These are phyloP conservation scores for Phanerochaete carnosa DNA, from an alignment of 768 basidiomycete genomes.

Conservation along the genomic window DNA sequence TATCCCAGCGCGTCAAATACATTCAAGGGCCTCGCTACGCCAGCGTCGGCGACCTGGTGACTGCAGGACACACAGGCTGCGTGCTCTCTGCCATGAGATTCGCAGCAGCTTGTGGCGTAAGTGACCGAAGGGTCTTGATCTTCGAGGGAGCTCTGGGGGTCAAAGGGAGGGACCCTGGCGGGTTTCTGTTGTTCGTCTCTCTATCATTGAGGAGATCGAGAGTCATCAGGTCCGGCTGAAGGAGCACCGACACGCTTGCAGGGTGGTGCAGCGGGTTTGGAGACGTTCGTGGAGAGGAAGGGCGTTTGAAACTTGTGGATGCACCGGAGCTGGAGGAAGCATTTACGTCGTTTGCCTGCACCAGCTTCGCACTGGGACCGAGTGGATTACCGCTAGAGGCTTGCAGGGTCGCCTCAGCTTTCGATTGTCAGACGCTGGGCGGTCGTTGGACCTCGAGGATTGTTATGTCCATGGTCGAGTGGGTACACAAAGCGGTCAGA, in stretches of 20 bases:
- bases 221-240: neutral
- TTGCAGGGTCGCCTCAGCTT: neutral
- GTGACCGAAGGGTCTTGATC: constrained; percentile 2
- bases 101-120: constrained; percentile 7
- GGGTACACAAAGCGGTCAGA: neutral
- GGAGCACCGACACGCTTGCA: neutral
- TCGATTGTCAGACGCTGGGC: neutral
- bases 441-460: neutral
- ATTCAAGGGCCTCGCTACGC: constrained; percentile 59
- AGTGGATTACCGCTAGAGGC: constrained; percentile 12
- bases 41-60: constrained; percentile 10
- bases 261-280: neutral
- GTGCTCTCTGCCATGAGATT: constrained; percentile 1
- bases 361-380: constrained; percentile 12
- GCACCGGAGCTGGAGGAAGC: neutral
- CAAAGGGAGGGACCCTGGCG: constrained; percentile 4
- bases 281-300: neutral
- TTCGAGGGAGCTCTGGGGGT: constrained; percentile 3
- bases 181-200: neutral
- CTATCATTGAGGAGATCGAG: neutral
- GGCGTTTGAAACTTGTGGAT: neutral
- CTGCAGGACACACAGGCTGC: constrained; percentile 8
- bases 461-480: neutral
- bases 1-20: constrained; percentile 93
- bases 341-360: constrained; percentile 5